Evolutionary conservation across 2,329 filamentous ascomycete species (phyloP), one percentile per base, ranked within the genome.

Genomic region (Cladorrhinum sp.): DNA sequence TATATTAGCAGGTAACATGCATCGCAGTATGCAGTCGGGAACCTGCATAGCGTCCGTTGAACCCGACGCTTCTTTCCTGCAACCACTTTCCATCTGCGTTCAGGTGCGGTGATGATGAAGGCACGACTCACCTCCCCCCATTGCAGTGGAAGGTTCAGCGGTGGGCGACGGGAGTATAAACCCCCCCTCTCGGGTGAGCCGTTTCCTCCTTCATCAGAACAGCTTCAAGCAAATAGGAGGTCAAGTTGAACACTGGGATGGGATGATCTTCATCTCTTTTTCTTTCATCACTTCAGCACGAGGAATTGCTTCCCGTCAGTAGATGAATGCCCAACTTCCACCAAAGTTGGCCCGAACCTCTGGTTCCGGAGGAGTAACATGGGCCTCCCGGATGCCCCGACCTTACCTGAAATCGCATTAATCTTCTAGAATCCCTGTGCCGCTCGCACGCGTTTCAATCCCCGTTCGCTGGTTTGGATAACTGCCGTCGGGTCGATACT

Each of bases 321-420:
- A 10, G 2, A 45, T 7, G 20, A 22, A 45, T 9, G 41, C 3
- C 3, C 16, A 45, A 45, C n/a, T 20, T 18, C n/a, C 41, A 27
- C 50, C 50, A 25, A 45, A 10, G 23, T 22, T 56, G 53, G 32
- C 45, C 58, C 58, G 50, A 49, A 54, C 53, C 50, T 55, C 45
- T 60, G 61, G 61, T 60, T 27, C 48, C 58, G 25, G 50, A 32
- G 53, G 3, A 23, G 45, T 45, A 24, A 23, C 49, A 59, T 56
- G 61, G 58, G 58, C 50, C 24, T 54, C 61, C 22, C 55, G 52
- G 58, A 25, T 32, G 29, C 51, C 24, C 45, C 52, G 48, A 54
- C 58, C 50, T 58, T 61, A 56, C 61, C 60, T 45, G 25, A 63
- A 58, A 58, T 52, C 59, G 61, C 32, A 18, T 13, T 58, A 60